Percentiles rank a stretch among this genome's conserved stretches.
Conservation (phyloP, 495 filamentous ascomycete species). For the Pseudomonodictys pantanalensis region DNA sequence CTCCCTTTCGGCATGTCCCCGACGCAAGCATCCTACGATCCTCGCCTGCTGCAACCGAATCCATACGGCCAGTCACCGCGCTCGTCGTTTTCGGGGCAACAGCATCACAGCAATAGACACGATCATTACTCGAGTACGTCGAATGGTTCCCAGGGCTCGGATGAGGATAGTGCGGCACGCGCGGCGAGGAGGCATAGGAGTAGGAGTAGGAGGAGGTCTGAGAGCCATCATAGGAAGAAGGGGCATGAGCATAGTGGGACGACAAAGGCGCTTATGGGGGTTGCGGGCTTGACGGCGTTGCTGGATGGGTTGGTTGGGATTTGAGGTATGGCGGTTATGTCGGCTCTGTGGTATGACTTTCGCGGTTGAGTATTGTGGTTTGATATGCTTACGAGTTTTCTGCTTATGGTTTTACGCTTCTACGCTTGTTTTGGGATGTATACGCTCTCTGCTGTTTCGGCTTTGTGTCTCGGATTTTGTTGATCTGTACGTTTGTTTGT, state of each 20-base stretch:
- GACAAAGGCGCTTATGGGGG: conserved; percentile 18
- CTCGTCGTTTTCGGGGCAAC: neutral
- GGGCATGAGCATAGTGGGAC: conserved; percentile 2
- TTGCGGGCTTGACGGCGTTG: conserved; percentile 26
- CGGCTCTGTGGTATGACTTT: too few species aligned
- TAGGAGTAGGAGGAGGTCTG: neutral
- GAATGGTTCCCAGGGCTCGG: neutral
- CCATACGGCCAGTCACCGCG: neutral
- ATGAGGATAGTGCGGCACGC: neutral
- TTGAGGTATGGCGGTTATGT: neutral
- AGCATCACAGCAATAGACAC: neutral
- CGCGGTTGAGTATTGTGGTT: too few species aligned
- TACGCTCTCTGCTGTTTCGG: too few species aligned
- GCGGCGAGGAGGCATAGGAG: neutral
- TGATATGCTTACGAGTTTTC: too few species aligned
- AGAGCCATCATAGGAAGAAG: conserved; percentile 3
- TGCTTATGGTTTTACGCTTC: too few species aligned
- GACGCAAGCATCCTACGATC: neutral
- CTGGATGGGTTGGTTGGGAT: conserved; percentile 27
- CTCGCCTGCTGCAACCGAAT: neutral
- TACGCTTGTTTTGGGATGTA: too few species aligned
- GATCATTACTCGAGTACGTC: neutral
- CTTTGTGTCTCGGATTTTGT: too few species aligned
- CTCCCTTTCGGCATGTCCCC: neutral
- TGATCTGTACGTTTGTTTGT: too few species aligned